These are phyloP conservation scores for Gossypium mustelinum DNA, from an alignment of 345 rosid genomes.

Conservation along the genomic window DNA sequence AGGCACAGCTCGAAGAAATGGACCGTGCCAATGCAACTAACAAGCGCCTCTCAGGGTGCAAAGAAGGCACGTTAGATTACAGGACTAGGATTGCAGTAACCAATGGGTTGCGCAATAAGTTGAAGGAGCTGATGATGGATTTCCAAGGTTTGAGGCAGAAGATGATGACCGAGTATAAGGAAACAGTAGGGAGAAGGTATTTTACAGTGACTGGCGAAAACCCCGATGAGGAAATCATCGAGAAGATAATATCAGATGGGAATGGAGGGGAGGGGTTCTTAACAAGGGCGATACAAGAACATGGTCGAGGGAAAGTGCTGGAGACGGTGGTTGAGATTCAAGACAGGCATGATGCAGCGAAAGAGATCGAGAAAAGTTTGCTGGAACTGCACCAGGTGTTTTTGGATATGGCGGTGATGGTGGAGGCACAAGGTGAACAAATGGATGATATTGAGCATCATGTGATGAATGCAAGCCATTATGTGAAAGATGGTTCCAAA, in stretches of 20 bases:
- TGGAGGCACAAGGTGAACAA: conserved; percentile 87
- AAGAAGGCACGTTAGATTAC: conserved; percentile 61
- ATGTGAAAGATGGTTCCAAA: conserved; percentile 73
- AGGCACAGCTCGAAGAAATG: conserved; percentile 1
- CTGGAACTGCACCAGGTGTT: conserved; percentile 94
- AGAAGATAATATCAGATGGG: conserved; percentile 67
- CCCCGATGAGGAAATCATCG: conserved; percentile 79
- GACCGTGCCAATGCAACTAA: neutral
- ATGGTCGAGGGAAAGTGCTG: conserved; percentile 83
- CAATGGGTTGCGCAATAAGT: conserved; percentile 70
- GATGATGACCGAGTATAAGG: conserved; percentile 90
- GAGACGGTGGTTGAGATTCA: conserved; percentile 94
- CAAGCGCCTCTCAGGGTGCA: neutral
- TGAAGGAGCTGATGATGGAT: conserved; percentile 92
- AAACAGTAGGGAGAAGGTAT: conserved; percentile 83
- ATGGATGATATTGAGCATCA: conserved; percentile 93
- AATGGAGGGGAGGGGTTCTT: conserved; percentile 73
- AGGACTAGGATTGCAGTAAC: conserved; percentile 78
- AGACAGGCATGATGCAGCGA: conserved; percentile 79
- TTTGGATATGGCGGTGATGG: conserved; percentile 95
- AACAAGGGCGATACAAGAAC: conserved; percentile 73
- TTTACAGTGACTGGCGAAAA: conserved; percentile 85
- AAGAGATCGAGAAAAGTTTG: conserved; percentile 90
- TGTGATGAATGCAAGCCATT: conserved; percentile 72
- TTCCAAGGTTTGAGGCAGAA: conserved; percentile 85